These are phyloP conservation scores for Quercus glauca DNA, from an alignment of 306 rosid genomes.

Conservation along the genomic window DNA sequence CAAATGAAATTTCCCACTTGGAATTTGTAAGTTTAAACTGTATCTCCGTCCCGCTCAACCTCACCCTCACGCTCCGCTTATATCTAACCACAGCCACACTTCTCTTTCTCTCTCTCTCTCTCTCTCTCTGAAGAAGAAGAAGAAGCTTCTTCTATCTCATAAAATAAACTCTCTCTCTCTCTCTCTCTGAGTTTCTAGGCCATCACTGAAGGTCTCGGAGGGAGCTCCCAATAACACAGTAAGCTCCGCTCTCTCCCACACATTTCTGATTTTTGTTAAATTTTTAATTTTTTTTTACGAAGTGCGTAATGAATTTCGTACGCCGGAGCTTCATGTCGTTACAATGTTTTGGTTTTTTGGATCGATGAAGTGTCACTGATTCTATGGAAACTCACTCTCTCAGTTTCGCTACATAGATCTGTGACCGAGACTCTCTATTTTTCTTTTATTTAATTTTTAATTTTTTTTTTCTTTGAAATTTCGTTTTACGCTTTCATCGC, in stretches of 20 bases:
- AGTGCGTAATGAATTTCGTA: neutral
- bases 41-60: constrained; percentile 54
- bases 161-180: neutral
- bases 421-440: constrained; percentile 12
- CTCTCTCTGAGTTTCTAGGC: constrained; percentile 5
- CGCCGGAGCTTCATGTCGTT: neutral
- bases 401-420: constrained; percentile 33
- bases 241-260: neutral
- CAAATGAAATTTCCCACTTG: neutral
- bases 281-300: neutral
- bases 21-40: constrained; percentile 62
- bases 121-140: neutral
- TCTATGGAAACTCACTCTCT: constrained; percentile 10
- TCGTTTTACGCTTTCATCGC: neutral
- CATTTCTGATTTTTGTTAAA: neutral
- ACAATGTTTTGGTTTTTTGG: constrained; percentile 12
- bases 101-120: neutral
- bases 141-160: too few species aligned
- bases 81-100: constrained; percentile 16
- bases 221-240: constrained; percentile 44
- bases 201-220: constrained; percentile 31
- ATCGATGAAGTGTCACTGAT: constrained; percentile 4
- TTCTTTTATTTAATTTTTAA: neutral
- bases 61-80: constrained; percentile 30
- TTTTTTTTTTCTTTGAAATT: neutral